Percentiles rank a stretch among this genome's conserved stretches.
Evolutionary conservation across 2,329 filamentous ascomycete species (phyloP).

Genomic region (Thermoascus crustaceus): DNA sequence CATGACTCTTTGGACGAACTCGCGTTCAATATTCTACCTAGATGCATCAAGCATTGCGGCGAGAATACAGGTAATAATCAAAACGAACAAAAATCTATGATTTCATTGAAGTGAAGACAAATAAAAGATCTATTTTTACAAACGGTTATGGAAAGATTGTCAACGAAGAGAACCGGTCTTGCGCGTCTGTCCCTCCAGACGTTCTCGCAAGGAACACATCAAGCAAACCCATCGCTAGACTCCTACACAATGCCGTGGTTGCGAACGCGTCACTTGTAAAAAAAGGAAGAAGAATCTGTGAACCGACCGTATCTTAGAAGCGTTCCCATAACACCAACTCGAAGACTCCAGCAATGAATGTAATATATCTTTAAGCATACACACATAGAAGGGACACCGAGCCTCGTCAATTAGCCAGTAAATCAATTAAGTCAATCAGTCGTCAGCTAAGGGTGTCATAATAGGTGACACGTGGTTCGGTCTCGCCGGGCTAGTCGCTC

Average conservation of each 20-base stretch:
- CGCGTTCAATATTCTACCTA: too few relatives aligned
- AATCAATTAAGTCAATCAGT: conserved; percentile 20
- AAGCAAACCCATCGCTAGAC: too few relatives aligned
- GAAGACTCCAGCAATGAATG: background rate
- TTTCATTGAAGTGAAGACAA: too few relatives aligned
- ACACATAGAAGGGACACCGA: too few relatives aligned
- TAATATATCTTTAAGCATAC: too few relatives aligned
- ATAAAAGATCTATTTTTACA: conserved; percentile 1
- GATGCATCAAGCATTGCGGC: too few relatives aligned
- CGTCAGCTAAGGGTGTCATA: conserved; percentile 27
- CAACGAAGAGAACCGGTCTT: background rate
- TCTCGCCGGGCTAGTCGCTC: conserved; percentile 42
- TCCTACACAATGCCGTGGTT: too few relatives aligned
- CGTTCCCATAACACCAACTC: background rate
- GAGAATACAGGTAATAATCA: background rate
- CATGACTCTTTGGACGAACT: too few relatives aligned
- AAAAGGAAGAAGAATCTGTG: background rate
- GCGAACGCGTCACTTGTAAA: too few relatives aligned
- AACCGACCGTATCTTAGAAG: background rate
- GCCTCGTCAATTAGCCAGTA: too few relatives aligned
- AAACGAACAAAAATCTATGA: background rate
- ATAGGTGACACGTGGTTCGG: conserved; percentile 28
- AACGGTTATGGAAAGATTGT: background rate
- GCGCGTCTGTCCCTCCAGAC: background rate
- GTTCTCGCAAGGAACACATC: background rate